Evolutionary conservation across 1,284 basidiomycete species (phyloP).

Genomic region (Puccinia triticina): DNA sequence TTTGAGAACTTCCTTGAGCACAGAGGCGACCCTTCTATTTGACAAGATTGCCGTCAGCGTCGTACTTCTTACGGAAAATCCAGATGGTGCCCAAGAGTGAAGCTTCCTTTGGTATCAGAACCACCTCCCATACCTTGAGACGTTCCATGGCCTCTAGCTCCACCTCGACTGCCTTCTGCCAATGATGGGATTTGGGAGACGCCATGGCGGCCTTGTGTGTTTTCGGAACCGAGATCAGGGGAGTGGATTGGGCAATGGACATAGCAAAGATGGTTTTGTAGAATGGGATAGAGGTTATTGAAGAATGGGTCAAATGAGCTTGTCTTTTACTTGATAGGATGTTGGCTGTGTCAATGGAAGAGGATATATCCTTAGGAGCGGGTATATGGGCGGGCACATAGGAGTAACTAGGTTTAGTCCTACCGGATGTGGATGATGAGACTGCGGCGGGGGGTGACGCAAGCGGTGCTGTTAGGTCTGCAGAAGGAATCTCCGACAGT

Average conservation of each 20-base stretch:
- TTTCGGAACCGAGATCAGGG: too few relatives aligned
- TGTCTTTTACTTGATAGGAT: too few relatives aligned
- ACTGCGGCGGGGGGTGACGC: too few relatives aligned
- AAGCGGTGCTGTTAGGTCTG: too few relatives aligned
- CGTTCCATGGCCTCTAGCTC: not conserved
- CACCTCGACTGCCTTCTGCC: not conserved
- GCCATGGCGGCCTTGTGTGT: not conserved
- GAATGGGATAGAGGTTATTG: too few relatives aligned
- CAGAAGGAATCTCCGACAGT: too few relatives aligned
- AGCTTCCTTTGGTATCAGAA: not conserved
- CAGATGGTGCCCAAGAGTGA: not conserved
- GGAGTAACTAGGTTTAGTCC: too few relatives aligned
- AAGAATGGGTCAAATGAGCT: too few relatives aligned
- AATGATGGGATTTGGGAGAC: not conserved
- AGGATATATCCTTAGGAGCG: not conserved
- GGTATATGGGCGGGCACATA: too few relatives aligned
- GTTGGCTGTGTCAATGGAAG: not conserved
- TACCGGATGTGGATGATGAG: too few relatives aligned
- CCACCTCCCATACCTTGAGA: not conserved
- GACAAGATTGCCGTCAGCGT: not conserved
- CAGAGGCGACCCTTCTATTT: not conserved
- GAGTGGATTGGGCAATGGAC: not conserved
- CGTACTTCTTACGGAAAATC: not conserved
- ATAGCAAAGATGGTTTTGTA: too few relatives aligned
- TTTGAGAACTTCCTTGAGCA: constrained; percentile 13